These are phyloP conservation scores for Geotrichum macrosporum DNA, from an alignment of 1,139 yeast species.

Conservation along the genomic window DNA sequence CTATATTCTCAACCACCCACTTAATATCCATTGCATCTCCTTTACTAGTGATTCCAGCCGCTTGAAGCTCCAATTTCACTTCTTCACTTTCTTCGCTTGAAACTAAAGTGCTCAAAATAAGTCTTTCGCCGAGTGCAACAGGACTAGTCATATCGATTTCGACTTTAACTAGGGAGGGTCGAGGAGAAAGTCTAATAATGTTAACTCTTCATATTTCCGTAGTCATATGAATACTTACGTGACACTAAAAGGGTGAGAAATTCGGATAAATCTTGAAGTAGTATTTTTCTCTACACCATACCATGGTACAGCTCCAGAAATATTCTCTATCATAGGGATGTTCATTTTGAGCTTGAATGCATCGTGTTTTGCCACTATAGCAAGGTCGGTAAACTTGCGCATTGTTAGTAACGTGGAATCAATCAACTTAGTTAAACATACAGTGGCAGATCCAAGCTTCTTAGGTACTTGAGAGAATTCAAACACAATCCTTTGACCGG, in stretches of 20 bases:
- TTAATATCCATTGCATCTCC: conserved; percentile 19
- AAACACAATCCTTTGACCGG: conserved; percentile 26
- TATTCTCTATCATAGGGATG: conserved; percentile 4
- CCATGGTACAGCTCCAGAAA: conserved; percentile 20
- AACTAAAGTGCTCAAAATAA: conserved; percentile 25
- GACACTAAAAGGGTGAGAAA: conserved; percentile 8
- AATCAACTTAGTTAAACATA: not conserved
- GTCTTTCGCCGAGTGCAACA: conserved; percentile 34
- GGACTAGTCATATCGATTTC: conserved; percentile 24
- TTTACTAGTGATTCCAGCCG: conserved; percentile 21
- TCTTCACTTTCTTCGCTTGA: conserved; percentile 33
- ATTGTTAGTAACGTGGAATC: not conserved
- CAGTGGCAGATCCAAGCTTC: conserved; percentile 27
- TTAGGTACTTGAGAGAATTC: conserved; percentile 30
- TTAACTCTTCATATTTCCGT: not conserved
- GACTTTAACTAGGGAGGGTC: conserved; percentile 32
- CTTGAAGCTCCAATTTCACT: conserved; percentile 27
- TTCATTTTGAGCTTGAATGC: conserved; percentile 10
- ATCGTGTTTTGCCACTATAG: conserved; percentile 4
- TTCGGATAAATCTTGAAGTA: conserved; percentile 6
- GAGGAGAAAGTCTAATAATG: conserved; percentile 26
- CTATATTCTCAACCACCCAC: conserved; percentile 23
- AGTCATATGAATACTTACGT: no score
- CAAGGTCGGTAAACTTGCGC: not conserved
- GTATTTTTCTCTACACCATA: not conserved